These are phyloP conservation scores for Priceomyces medius DNA, from an alignment of 805 yeast species.

Conservation along the genomic window DNA sequence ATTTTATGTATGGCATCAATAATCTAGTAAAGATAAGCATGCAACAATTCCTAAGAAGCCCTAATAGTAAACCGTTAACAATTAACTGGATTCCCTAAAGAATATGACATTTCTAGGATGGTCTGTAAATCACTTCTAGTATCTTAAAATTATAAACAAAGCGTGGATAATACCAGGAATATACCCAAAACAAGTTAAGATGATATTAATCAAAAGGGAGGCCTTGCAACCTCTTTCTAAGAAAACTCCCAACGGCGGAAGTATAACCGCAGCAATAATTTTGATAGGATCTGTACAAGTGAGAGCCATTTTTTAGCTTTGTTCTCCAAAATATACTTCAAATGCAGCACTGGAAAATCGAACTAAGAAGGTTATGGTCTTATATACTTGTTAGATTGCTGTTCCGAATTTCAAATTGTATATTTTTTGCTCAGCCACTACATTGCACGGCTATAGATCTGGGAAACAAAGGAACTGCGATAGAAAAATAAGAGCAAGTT, in stretches of 20 bases:
- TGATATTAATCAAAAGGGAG: conserved; percentile 49
- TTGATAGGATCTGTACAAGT: conserved; percentile 55
- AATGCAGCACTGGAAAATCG: not conserved
- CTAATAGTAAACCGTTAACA: no score
- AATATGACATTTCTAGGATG: no score
- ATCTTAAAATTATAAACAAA: conserved; percentile 49
- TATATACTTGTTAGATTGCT: conserved; percentile 1
- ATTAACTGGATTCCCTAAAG: no score
- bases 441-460: not conserved
- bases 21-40: no score
- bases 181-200: conserved; percentile 71
- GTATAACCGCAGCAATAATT: conserved; percentile 48
- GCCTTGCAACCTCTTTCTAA: conserved; percentile 56
- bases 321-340: no score
- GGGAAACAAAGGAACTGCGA: no score
- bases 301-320: conserved; percentile 39
- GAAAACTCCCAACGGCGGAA: conserved; percentile 66
- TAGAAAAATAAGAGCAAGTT: no score
- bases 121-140: no score
- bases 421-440: conserved; percentile 2
- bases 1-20: no score
- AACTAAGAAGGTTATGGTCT: no score
- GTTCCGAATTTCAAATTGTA: not conserved
- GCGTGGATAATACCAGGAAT: conserved; percentile 75
- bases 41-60: no score